phyloP scores from a whole-genome alignment of 2,329 filamentous ascomycete species.

The Aspergillus sp. region DNA sequence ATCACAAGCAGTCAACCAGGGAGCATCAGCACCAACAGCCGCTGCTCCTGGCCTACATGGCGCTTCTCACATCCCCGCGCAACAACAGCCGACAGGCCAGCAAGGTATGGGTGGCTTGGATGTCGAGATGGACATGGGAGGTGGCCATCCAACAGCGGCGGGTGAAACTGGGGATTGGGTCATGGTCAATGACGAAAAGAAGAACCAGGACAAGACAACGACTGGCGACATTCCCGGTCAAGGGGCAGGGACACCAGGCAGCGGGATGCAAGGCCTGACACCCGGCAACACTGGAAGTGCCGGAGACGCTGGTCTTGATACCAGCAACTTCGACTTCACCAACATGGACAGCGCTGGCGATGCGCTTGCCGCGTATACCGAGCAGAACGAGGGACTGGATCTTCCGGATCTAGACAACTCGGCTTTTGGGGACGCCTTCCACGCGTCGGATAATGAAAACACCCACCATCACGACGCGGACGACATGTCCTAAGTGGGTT shows the following conservation, averaged over 20 bases:
- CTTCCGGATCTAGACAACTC: slow-evolving; percentile 68
- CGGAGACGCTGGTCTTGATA: slow-evolving; percentile 28
- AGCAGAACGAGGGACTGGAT: slow-evolving; percentile 50
- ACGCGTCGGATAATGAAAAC: slow-evolving; percentile 49
- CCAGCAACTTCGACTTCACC: slow-evolving; percentile 43
- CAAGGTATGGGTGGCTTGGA: slow-evolving; percentile 24
- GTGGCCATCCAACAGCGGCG: slow-evolving; percentile 28
- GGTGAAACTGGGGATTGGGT: slow-evolving; percentile 66
- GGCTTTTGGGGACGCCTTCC: slow-evolving; percentile 79
- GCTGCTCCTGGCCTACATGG: slow-evolving; percentile 1
- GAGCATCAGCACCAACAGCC: slow-evolving; percentile 39
- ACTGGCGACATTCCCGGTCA: slow-evolving; percentile 10
- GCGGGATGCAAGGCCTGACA: slow-evolving; percentile 19
- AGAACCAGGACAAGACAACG: slow-evolving; percentile 32
- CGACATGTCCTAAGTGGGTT: slow-evolving; percentile 29
- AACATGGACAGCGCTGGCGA: slow-evolving; percentile 64
- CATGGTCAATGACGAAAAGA: slow-evolving; percentile 62
- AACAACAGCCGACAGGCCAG: slow-evolving; percentile 5
- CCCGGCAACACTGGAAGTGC: slow-evolving; percentile 16
- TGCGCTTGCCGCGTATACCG: slow-evolving; percentile 63
- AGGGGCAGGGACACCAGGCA: slow-evolving; percentile 7
- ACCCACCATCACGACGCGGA: slow-evolving; percentile 36
- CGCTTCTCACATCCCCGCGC: background rate
- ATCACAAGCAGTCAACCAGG: slow-evolving; percentile 32
- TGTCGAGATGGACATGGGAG: slow-evolving; percentile 53